Evolutionary conservation across 192 early-diverging fungal genomes (phyloP).

Genomic region (Polychytrium aggregatum): DNA sequence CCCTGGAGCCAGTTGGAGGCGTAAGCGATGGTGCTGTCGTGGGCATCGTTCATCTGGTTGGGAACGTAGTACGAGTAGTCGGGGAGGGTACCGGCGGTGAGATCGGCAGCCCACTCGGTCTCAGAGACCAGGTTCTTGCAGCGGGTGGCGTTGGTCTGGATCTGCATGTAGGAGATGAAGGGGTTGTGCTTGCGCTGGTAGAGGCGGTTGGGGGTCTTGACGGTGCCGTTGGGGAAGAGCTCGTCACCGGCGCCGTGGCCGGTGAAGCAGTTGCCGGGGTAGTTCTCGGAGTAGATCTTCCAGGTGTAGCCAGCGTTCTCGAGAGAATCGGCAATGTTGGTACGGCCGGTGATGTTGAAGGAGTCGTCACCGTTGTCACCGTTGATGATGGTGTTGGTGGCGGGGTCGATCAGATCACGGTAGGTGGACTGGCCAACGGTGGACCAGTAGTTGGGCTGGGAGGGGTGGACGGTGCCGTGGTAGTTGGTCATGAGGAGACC

Average conservation of each 20-base stretch:
- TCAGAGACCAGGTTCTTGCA: constrained; percentile 53
- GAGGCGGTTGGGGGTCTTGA: constrained; percentile 12
- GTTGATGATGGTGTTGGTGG: constrained; percentile 28
- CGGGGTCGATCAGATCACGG: not conserved
- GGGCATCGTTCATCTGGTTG: constrained; percentile 37
- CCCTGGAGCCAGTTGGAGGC: not conserved
- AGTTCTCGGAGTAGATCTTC: constrained; percentile 53
- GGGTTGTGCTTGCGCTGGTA: constrained; percentile 67
- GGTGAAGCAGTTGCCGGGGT: constrained; percentile 42
- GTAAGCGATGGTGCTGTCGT: constrained; percentile 13
- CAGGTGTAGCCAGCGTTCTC: constrained; percentile 44
- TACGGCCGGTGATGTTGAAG: constrained; percentile 23
- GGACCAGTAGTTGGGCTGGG: constrained; percentile 58
- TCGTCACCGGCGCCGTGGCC: constrained; percentile 7
- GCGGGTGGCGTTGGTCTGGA: constrained; percentile 36
- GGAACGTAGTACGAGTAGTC: constrained; percentile 55
- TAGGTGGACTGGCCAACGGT: not conserved
- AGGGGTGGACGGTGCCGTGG: constrained; percentile 44
- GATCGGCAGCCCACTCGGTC: constrained; percentile 41
- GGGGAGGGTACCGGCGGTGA: constrained; percentile 32
- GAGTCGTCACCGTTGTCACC: constrained; percentile 31
- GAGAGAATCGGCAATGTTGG: constrained; percentile 36
- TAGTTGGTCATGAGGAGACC: constrained; percentile 48
- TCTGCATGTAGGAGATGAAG: constrained; percentile 43
- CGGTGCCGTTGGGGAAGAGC: too few species aligned